Percentiles rank a stretch among this genome's conserved stretches.
phyloP scores from a whole-genome alignment of 257 asterid genomes.

The Apocynum venetum region DNA sequence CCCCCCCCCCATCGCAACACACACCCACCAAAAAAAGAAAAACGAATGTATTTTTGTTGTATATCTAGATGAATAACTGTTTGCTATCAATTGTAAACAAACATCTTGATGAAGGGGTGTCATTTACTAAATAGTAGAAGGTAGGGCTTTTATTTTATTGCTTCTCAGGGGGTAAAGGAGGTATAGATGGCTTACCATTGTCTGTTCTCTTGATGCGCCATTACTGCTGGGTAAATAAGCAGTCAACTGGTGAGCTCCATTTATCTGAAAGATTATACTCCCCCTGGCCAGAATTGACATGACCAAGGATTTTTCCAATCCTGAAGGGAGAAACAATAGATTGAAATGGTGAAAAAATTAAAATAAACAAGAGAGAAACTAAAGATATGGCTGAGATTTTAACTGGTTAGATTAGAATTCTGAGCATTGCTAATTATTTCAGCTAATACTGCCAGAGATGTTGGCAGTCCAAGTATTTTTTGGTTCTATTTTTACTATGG shows the following conservation, averaged over 20 bases:
- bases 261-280: no score
- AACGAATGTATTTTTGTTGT: neutral
- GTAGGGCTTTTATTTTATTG: neutral
- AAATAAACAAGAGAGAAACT: neutral
- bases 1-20: no score
- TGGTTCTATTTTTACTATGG: neutral
- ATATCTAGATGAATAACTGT: neutral
- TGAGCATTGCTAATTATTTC: neutral
- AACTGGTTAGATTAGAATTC: neutral
- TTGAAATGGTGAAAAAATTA: neutral
- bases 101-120: neutral
- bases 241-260: neutral
- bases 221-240: neutral
- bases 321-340: neutral
- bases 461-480: neutral
- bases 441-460: neutral
- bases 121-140: neutral
- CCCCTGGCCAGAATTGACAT: neutral
- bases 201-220: neutral
- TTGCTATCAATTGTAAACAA: neutral
- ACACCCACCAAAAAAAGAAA: no score
- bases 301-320: neutral
- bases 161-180: neutral
- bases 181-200: neutral
- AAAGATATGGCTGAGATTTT: neutral